Evolutionary conservation across 495 filamentous ascomycete species (phyloP).

Genomic region (Pyrenula aspistea): DNA sequence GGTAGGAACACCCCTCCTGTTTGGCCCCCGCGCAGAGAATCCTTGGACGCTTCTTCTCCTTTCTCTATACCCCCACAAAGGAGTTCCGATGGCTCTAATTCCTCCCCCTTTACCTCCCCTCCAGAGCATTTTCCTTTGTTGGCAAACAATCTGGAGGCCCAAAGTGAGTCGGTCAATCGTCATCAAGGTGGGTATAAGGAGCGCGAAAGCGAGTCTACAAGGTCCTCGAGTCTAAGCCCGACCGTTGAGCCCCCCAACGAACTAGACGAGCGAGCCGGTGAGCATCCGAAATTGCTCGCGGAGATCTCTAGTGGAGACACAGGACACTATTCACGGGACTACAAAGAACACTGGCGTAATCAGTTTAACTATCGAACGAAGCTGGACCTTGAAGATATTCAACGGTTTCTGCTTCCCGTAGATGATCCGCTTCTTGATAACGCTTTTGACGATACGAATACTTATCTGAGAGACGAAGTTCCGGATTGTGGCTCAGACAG

Average conservation of each 20-base stretch:
- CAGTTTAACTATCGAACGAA: constrained; percentile 7
- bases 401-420: constrained; percentile 22
- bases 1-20: constrained; percentile 56
- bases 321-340: constrained; percentile 1
- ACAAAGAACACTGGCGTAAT: constrained; percentile 8
- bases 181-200: constrained; percentile 44
- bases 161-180: constrained; percentile 43
- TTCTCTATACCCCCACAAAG: constrained; percentile 15
- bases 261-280: not conserved
- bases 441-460: constrained; percentile 17
- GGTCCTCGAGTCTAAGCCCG: not conserved
- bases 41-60: constrained; percentile 25
- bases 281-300: not conserved
- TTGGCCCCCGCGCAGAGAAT: constrained; percentile 27
- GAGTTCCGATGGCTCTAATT: constrained; percentile 24
- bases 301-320: not conserved
- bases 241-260: not conserved
- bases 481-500: not conserved
- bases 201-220: not conserved
- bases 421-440: constrained; percentile 27
- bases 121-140: constrained; percentile 31
- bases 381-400: constrained; percentile 17
- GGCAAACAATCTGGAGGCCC: constrained; percentile 13
- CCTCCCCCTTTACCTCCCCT: constrained; percentile 40
- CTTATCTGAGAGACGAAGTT: not conserved